Evolutionary conservation across 2,329 filamentous ascomycete species (phyloP), one percentile per base, ranked within the genome.

Genomic region (Torrubiellomyces zombiae): DNA sequence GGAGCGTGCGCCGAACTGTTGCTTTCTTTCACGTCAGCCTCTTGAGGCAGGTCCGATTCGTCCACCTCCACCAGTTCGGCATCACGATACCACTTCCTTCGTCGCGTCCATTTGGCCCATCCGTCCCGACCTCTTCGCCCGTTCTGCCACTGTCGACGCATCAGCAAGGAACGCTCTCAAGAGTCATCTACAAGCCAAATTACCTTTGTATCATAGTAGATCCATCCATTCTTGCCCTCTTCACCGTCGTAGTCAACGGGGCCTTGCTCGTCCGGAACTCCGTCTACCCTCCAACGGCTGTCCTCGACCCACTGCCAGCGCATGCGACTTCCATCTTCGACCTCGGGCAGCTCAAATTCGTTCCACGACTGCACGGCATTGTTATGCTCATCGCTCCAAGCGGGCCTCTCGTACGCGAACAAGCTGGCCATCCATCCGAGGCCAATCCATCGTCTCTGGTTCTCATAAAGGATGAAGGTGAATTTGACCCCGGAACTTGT

Each of bases 161-260:
- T 19, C 10, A 34, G 42, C 26, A 37, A 26, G 9, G 19, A 21
- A 8, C 16, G 2, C 6, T 6, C 11, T 8, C 13, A 11, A 4
- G 11, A 7, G 4, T 5, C 2, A 5, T 4, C 14, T 5, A 14
- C 1, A n/a, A n/a, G n/a, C n/a, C n/a, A 9, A 7, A 56, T 32
- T 55, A 82, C 81, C 72, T 93, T 94, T 47, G 86, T 95, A 43
- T 98, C 89, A 45, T 94, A 98, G 50, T 89, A 98, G 18, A 93
- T 81, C 89, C 89, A 98, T 2, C 85, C 89, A 37, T 75, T 67
- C 41, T 55, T 72, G 4, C 67, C 75, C 14, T 73, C 63, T 1
- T 67, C 58, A 3, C 59, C 58, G 27, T 71, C 67, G 34, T 66
- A 67, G 31, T 60, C 67, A 4, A 53, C 38, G 0, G 44, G 31